These are phyloP conservation scores for Phyllosticta ampelicida DNA, from an alignment of 2,329 filamentous ascomycete species.

Conservation along the genomic window DNA sequence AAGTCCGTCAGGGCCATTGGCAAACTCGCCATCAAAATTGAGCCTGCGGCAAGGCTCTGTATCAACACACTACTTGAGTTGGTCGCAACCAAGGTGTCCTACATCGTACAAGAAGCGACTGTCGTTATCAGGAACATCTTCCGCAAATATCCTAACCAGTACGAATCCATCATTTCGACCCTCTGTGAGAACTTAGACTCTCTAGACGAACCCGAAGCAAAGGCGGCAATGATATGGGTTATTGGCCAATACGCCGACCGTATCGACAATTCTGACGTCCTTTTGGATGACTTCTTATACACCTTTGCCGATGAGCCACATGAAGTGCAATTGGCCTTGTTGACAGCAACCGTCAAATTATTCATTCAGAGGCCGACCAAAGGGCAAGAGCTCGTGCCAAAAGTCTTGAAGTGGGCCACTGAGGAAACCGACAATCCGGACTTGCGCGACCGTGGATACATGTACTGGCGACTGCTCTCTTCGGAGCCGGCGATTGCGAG, in stretches of 20 bases:
- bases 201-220: constrained; percentile 92
- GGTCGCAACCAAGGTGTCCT: constrained; percentile 95
- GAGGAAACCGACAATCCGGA: constrained; percentile 99
- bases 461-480: constrained; percentile 97
- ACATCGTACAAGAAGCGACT: constrained; percentile 97
- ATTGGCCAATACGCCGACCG: constrained; percentile 96
- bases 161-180: constrained; percentile 93
- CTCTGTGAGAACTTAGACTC: constrained; percentile 95
- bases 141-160: constrained; percentile 97
- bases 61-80: constrained; percentile 89
- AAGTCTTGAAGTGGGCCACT: constrained; percentile 95
- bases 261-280: constrained; percentile 89
- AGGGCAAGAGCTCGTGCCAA: constrained; percentile 83
- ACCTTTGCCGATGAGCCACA: constrained; percentile 90
- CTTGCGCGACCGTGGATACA: constrained; percentile 88
- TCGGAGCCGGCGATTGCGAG: constrained; percentile 83
- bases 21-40: constrained; percentile 97
- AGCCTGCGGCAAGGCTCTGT: constrained; percentile 79
- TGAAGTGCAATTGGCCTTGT: constrained; percentile 85
- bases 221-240: constrained; percentile 98
- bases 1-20: constrained; percentile 96
- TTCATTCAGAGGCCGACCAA: constrained; percentile 96
- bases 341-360: constrained; percentile 93
- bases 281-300: constrained; percentile 90
- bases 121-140: constrained; percentile 99